phyloP scores from a whole-genome alignment of 2,329 filamentous ascomycete species.

The Ophiostoma angusticollis region DNA sequence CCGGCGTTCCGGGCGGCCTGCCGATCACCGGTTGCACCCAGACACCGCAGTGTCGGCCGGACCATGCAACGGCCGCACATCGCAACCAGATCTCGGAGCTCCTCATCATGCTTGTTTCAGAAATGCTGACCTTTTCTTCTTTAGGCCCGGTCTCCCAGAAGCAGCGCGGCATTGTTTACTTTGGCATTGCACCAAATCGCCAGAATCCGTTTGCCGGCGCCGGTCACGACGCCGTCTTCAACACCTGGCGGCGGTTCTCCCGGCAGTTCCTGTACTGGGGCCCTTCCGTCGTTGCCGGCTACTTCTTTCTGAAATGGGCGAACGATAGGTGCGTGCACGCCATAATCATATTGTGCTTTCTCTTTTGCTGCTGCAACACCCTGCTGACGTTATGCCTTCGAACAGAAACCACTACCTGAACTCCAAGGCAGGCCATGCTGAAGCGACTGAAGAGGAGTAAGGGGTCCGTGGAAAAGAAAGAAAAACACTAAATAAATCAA shows the following conservation, averaged over 20 bases:
- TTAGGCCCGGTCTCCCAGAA: conserved; percentile 13
- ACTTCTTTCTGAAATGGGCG: conserved; percentile 85
- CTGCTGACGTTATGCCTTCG: neutral
- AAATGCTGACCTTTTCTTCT: neutral
- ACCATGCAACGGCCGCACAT: too few species aligned
- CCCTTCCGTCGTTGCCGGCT: conserved; percentile 65
- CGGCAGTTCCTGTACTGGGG: conserved; percentile 81
- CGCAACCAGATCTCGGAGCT: too few species aligned
- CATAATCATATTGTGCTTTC: too few species aligned
- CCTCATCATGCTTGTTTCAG: too few species aligned
- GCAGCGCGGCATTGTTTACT: conserved; percentile 54
- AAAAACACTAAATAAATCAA: too few species aligned
- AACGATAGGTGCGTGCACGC: conserved; percentile 50
- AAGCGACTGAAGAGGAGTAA: conserved; percentile 22
- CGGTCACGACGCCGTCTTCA: conserved; percentile 78
- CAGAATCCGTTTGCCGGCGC: conserved; percentile 76
- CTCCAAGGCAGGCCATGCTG: conserved; percentile 59
- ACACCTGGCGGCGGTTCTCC: conserved; percentile 78
- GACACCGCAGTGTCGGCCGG: too few species aligned
- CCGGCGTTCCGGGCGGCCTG: too few species aligned
- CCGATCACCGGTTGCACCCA: too few species aligned
- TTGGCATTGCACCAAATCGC: conserved; percentile 73
- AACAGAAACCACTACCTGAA: conserved; percentile 67
- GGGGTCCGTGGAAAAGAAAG: neutral
- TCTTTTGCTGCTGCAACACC: neutral